Evolutionary conservation across 805 yeast genomes (phyloP).

Genomic region (Sugiyamaella valdiviana): DNA sequence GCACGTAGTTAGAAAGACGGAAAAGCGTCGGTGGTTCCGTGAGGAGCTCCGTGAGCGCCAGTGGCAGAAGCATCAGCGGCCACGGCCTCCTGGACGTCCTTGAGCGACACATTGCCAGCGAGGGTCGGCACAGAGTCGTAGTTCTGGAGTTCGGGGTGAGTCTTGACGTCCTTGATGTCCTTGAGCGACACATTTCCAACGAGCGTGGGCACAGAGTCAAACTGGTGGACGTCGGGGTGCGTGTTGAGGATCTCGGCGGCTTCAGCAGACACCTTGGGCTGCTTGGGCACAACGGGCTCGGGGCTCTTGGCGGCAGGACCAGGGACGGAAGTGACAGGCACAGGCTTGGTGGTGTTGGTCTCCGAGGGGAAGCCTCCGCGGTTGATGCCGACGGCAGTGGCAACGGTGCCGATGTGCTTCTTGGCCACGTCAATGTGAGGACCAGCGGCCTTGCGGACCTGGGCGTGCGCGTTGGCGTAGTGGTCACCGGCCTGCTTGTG

Average conservation of each 20-base stretch:
- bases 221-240: conserved; percentile 18
- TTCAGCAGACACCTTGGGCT: conserved; percentile 7
- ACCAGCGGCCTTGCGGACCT: conserved; percentile 30
- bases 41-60: too few species aligned
- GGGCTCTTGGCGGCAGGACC: conserved; percentile 21
- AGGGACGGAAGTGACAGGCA: conserved; percentile 15
- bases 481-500: conserved; percentile 25
- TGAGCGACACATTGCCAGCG: conserved; percentile 26
- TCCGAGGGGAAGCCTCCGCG: conserved; percentile 34
- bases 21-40: neutral
- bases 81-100: too few species aligned
- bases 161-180: conserved; percentile 7
- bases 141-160: conserved; percentile 17
- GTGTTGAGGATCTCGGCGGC: conserved; percentile 14
- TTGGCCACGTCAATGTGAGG: conserved; percentile 32
- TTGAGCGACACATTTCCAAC: conserved; percentile 25
- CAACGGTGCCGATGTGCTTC: conserved; percentile 20
- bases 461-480: conserved; percentile 19
- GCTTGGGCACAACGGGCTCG: conserved; percentile 7
- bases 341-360: conserved; percentile 23
- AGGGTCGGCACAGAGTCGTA: conserved; percentile 30
- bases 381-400: conserved; percentile 24
- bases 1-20: neutral
- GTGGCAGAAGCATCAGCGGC: too few species aligned
- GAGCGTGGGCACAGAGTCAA: conserved; percentile 30